These are phyloP conservation scores for Scheffersomyces titani DNA, from an alignment of 1,139 yeast genomes.

Conservation along the genomic window DNA sequence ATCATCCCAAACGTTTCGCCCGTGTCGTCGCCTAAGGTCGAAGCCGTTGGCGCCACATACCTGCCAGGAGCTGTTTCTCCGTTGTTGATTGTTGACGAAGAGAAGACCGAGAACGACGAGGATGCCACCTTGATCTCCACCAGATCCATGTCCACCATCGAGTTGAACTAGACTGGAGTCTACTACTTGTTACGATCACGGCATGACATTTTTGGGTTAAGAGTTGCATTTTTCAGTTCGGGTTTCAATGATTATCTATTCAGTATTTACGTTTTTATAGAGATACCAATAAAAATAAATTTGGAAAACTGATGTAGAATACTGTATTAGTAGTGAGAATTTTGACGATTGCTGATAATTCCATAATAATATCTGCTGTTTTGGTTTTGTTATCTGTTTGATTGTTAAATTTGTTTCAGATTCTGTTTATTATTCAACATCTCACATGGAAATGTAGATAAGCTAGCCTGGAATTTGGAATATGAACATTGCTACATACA, in stretches of 20 bases:
- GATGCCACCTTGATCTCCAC: constrained; percentile 1
- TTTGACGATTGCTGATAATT: neutral
- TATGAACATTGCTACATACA: neutral
- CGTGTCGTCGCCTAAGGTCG: constrained; percentile 40
- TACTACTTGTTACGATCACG: neutral
- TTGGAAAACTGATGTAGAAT: neutral
- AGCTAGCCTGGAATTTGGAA: neutral
- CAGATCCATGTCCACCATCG: constrained; percentile 29
- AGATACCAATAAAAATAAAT: neutral
- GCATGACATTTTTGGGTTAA: neutral
- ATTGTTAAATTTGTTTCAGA: neutral
- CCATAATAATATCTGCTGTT: too few species aligned
- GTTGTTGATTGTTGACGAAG: constrained; percentile 14
- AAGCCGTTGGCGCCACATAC: constrained; percentile 13
- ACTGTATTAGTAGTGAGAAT: too few species aligned
- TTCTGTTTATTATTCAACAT: neutral
- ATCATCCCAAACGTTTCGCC: constrained; percentile 67
- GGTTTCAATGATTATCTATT: neutral
- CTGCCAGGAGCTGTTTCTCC: constrained; percentile 8
- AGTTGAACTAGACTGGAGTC: constrained; percentile 17
- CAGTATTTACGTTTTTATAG: neutral
- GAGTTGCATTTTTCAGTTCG: neutral
- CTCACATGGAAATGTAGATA: neutral
- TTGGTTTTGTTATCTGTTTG: too few species aligned
- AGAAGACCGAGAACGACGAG: constrained; percentile 1